phyloP scores from a whole-genome alignment of 2,329 filamentous ascomycete genomes.

The Botrytis paeoniae region DNA sequence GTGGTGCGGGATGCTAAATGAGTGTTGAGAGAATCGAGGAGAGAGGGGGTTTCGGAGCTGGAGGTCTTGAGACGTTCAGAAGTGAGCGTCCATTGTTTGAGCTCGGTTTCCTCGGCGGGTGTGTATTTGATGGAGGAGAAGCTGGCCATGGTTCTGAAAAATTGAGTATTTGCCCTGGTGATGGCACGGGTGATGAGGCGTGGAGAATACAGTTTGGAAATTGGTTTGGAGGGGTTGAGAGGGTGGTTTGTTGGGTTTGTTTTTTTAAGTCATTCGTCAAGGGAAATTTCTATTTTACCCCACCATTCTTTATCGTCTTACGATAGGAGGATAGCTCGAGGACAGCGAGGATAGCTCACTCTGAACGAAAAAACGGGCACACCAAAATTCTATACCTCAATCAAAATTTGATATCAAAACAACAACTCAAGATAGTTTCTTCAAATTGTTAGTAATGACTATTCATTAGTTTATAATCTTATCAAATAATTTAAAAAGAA shows the following conservation, averaged over 20 bases:
- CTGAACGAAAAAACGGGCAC: no score
- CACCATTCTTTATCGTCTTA: neutral
- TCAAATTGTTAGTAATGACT: no score
- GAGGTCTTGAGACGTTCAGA: conserved; percentile 65
- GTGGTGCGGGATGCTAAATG: conserved; percentile 88
- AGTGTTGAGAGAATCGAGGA: conserved; percentile 76
- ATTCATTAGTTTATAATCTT: no score
- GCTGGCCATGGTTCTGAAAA: conserved; percentile 58
- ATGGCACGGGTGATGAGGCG: conserved; percentile 32
- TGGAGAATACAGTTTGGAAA: conserved; percentile 36
- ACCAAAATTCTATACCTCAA: no score
- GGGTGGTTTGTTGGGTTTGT: neutral
- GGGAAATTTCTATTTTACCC: conserved; percentile 13
- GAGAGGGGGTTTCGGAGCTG: conserved; percentile 54
- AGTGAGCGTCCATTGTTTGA: conserved; percentile 83
- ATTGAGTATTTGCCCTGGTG: conserved; percentile 60
- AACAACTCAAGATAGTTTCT: no score
- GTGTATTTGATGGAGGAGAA: conserved; percentile 69
- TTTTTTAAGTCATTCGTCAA: conserved; percentile 12
- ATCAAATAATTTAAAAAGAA: no score
- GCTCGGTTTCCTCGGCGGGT: conserved; percentile 77
- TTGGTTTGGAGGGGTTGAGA: conserved; percentile 15
- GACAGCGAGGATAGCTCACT: no score
- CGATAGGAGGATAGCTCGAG: no score
- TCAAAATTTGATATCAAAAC: no score